These are phyloP conservation scores for Hymenoscyphus repandus DNA, from an alignment of 2,329 filamentous ascomycete genomes.

Conservation along the genomic window DNA sequence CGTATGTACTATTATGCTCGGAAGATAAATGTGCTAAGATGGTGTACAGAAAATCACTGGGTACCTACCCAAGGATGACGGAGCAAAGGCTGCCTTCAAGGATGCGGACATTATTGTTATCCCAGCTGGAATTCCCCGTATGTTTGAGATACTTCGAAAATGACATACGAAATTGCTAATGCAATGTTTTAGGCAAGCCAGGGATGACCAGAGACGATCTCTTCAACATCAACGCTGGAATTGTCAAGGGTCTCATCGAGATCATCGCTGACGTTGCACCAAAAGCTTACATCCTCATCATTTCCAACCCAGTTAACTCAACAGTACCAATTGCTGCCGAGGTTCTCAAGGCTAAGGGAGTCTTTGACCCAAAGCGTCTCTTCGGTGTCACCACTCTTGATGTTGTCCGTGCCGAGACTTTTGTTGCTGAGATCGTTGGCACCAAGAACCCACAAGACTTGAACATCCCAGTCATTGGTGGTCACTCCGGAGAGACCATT, in stretches of 20 bases:
- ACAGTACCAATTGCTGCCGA: constrained; percentile 97
- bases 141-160: constrained; percentile 33
- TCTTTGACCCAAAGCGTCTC: constrained; percentile 92
- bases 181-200: constrained; percentile 71
- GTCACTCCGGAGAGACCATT: constrained; percentile 97
- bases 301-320: constrained; percentile 99
- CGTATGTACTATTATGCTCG: constrained; percentile 45
- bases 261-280: constrained; percentile 81
- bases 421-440: constrained; percentile 80
- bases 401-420: constrained; percentile 96
- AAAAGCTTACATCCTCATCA: constrained; percentile 92
- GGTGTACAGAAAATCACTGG: constrained; percentile 69
- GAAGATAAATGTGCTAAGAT: constrained; percentile 32
- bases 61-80: constrained; percentile 80
- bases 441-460: constrained; percentile 77
- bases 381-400: constrained; percentile 99
- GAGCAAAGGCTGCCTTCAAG: constrained; percentile 82
- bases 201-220: constrained; percentile 99
- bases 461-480: constrained; percentile 87
- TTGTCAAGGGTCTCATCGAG: constrained; percentile 91
- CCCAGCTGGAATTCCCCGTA: constrained; percentile 95
- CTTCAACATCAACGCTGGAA: constrained; percentile 99
- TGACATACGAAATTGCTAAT: constrained; percentile 9
- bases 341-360: constrained; percentile 86
- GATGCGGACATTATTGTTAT: constrained; percentile 96